Percentiles rank a stretch among this genome's conserved stretches.
Conservation (phyloP, 139 green algal genomes). For the Bryopsis sp. region DNA sequence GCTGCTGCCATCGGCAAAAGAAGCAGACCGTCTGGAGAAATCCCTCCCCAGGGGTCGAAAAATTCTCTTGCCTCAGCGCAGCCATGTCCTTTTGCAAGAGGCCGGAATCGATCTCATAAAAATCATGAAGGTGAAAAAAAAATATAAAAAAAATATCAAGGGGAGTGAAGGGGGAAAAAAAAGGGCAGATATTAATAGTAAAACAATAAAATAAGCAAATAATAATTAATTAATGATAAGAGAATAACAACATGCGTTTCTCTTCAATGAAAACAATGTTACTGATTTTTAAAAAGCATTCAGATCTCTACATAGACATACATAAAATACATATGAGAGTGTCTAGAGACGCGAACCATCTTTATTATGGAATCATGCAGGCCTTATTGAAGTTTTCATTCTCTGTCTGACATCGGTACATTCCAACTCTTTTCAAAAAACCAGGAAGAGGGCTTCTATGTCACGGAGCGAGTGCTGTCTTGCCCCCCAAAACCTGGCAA, state of each 20-base stretch:
- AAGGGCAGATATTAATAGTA: neutral
- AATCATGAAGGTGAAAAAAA: slow-evolving; percentile 40
- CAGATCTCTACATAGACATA: neutral
- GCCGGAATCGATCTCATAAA: slow-evolving; percentile 51
- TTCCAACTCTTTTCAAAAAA: too few relatives aligned
- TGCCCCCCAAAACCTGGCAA: neutral
- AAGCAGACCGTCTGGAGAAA: slow-evolving; percentile 21
- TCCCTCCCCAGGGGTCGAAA: slow-evolving; percentile 17
- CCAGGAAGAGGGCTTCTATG: slow-evolving; percentile 68
- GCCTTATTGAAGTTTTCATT: too few relatives aligned
- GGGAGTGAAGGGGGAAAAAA: neutral
- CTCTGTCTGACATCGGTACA: too few relatives aligned
- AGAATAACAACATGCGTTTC: too few relatives aligned
- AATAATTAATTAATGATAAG: too few relatives aligned
- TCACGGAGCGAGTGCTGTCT: slow-evolving; percentile 35
- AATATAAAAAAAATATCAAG: neutral
- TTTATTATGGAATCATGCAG: too few relatives aligned
- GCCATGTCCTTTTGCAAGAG: slow-evolving; percentile 78
- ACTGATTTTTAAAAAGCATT: neutral
- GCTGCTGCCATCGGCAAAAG: slow-evolving; percentile 23
- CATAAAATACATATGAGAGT: too few relatives aligned
- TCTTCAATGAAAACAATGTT: neutral
- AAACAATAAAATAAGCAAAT: neutral
- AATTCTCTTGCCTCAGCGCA: slow-evolving; percentile 25
- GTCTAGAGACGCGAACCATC: too few relatives aligned